Evolutionary conservation across 345 rosid species (phyloP), one percentile per base, ranked within the genome.

Genomic region (Pugionium cornutum): DNA sequence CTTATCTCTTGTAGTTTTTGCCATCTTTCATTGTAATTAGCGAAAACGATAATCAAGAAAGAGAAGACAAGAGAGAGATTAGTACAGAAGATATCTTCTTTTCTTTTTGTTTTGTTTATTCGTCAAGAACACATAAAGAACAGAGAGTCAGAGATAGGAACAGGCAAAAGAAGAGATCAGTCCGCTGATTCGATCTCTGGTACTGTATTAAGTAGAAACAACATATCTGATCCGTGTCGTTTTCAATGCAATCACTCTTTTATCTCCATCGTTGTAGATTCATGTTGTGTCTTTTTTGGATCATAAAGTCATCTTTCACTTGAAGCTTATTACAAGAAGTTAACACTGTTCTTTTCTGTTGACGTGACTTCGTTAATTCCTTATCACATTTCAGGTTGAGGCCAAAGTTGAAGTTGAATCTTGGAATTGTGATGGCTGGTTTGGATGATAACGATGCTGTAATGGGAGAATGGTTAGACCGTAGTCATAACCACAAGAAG

Each of bases 401-500:
- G 34, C 49, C 57, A 25, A 67, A 69, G 67, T 29, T 41, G 7
- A 36, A 61, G 62, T 58, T 68, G 30, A 75, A 59, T 34, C 42
- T 68, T 75, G 36, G 52, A 48, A 58, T 49, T 33, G 6, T 59
- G 64, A 86, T 91, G 96, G 76, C 82, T 69, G 86, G 86, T 60
- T 69, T 79, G 71, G 80, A 81, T 67, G 84, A 83, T 59, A 80
- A 75, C 59, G 75, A 73, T 49, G 81, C 84, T 45, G 73, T 86
- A 62, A 83, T 80, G 52, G 89, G 92, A 40, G 92, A 88, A 41
- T 83, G 96, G 91, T 70, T 77, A 60, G 88, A 86, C 50, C 82
- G 81, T 25, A 79, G 80, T 81, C 83, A 80, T 6, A 82, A 87
- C 70, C 81, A 85, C 42, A 81, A 77, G 66, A 58, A 87, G 18